These are phyloP conservation scores for Neofusicoccum ribis DNA, from an alignment of 2,329 filamentous ascomycete species.

Conservation along the genomic window DNA sequence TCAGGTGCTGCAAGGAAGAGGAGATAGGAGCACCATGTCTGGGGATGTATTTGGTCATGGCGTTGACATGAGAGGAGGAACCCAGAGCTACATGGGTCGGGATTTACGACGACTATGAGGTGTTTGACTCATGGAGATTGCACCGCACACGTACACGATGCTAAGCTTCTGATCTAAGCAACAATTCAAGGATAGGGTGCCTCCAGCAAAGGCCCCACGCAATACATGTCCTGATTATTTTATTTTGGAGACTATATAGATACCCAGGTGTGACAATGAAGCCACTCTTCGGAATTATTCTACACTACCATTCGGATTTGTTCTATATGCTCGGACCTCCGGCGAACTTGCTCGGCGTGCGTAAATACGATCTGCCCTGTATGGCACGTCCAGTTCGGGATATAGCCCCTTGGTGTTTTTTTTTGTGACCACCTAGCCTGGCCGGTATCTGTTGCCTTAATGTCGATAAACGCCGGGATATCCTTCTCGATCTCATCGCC, in stretches of 20 bases:
- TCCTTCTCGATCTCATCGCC: too few species aligned
- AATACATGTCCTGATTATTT: neutral
- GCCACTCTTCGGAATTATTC: neutral
- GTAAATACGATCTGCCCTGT: too few species aligned
- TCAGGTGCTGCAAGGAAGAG: neutral
- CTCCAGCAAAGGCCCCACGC: neutral
- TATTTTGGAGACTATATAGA: neutral
- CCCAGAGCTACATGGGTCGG: neutral
- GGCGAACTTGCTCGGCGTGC: too few species aligned
- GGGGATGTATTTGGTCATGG: slow-evolving; percentile 9
- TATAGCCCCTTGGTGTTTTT: neutral
- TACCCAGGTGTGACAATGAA: slow-evolving; percentile 13
- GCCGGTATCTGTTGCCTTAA: too few species aligned
- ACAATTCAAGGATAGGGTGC: slow-evolving; percentile 7
- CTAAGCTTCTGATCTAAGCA: slow-evolving; percentile 7
- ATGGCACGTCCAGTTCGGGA: too few species aligned
- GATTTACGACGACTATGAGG: neutral
- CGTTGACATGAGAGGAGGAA: slow-evolving; percentile 1
- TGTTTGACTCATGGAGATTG: neutral
- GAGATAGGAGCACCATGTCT: neutral
- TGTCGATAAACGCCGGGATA: neutral
- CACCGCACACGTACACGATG: neutral
- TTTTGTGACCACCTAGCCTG: neutral
- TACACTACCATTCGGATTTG: neutral
- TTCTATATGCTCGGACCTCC: too few species aligned